A percentile compares a stretch with the other conserved stretches of the same genome.
These are phyloP conservation scores for Usnea hakonensis DNA, from an alignment of 495 filamentous ascomycete species.

Conservation along the genomic window DNA sequence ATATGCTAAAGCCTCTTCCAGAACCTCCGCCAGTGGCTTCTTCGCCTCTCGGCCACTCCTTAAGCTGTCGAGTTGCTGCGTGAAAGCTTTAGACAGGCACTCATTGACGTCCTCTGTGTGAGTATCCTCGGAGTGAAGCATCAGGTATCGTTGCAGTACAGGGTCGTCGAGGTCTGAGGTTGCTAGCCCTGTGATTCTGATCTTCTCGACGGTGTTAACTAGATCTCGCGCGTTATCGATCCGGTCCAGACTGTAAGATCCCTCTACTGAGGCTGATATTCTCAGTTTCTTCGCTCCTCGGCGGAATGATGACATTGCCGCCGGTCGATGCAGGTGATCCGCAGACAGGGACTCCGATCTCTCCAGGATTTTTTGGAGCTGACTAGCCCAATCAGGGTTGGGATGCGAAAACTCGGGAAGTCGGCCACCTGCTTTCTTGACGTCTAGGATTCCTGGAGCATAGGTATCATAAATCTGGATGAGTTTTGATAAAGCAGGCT, in stretches of 20 bases:
- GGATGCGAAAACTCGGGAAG: constrained; percentile 46
- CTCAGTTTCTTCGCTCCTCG: constrained; percentile 42
- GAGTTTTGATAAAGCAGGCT: constrained; percentile 70
- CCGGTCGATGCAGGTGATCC: constrained; percentile 23
- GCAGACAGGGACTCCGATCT: constrained; percentile 20
- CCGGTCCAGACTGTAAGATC: constrained; percentile 67
- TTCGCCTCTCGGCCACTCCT: constrained; percentile 41
- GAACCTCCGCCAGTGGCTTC: constrained; percentile 34
- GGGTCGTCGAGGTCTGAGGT: constrained; percentile 62
- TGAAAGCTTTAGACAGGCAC: constrained; percentile 56
- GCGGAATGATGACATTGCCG: constrained; percentile 39
- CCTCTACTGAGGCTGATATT: constrained; percentile 33
- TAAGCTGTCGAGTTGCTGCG: constrained; percentile 49
- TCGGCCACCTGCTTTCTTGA: not conserved
- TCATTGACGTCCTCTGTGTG: constrained; percentile 52
- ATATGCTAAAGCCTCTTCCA: constrained; percentile 53
- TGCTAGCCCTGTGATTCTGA: constrained; percentile 28
- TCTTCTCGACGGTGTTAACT: constrained; percentile 65
- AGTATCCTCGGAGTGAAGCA: constrained; percentile 52
- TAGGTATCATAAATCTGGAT: constrained; percentile 80
- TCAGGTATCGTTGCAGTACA: constrained; percentile 68
- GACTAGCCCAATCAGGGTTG: constrained; percentile 67
- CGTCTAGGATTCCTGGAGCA: constrained; percentile 54
- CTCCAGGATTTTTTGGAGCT: constrained; percentile 48
- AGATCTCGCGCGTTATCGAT: constrained; percentile 66